Evolutionary conservation across 73 alveolate genomes (phyloP).

Genomic region (Urostyla sp.): DNA sequence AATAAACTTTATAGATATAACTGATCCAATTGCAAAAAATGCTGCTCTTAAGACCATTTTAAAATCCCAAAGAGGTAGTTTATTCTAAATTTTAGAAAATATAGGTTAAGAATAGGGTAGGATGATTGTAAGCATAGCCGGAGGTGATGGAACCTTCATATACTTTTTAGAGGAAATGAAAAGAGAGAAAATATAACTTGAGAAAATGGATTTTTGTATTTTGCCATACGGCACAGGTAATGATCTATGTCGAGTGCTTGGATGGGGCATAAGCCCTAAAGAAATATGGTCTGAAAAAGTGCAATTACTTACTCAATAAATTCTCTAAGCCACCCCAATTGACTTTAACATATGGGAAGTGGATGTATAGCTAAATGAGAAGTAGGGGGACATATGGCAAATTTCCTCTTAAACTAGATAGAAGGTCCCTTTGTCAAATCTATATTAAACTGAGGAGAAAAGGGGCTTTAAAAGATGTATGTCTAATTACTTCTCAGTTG

Average conservation of each 20-base stretch:
- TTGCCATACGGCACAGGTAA: slow-evolving; percentile 92
- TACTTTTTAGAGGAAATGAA: slow-evolving; percentile 71
- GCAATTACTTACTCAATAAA: not conserved
- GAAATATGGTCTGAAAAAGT: slow-evolving; percentile 15
- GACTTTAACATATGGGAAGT: slow-evolving; percentile 91
- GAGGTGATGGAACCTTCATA: slow-evolving; percentile 93
- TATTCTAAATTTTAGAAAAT: not conserved
- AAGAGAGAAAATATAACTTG: slow-evolving; percentile 42
- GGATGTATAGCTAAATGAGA: slow-evolving; percentile 65
- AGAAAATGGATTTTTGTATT: slow-evolving; percentile 55
- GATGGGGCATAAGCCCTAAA: slow-evolving; percentile 64
- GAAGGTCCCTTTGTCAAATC: not conserved
- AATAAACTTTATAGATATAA: slow-evolving; percentile 14
- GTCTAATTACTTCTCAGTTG: slow-evolving; percentile 92
- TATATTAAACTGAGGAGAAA: slow-evolving; percentile 12
- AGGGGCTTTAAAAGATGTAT: slow-evolving; percentile 71
- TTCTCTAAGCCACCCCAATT: slow-evolving; percentile 55
- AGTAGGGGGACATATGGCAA: slow-evolving; percentile 75
- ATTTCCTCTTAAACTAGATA: slow-evolving; percentile 50
- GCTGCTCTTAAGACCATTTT: slow-evolving; percentile 29
- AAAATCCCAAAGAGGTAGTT: not conserved
- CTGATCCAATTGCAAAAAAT: not conserved
- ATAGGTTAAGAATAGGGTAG: slow-evolving; percentile 9
- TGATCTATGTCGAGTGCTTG: slow-evolving; percentile 74
- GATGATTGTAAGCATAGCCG: slow-evolving; percentile 66